Percentiles rank a stretch among this genome's conserved stretches.
Evolutionary conservation across 2,329 filamentous ascomycete genomes (phyloP).

Genomic region (Pezicula neosporulosa): DNA sequence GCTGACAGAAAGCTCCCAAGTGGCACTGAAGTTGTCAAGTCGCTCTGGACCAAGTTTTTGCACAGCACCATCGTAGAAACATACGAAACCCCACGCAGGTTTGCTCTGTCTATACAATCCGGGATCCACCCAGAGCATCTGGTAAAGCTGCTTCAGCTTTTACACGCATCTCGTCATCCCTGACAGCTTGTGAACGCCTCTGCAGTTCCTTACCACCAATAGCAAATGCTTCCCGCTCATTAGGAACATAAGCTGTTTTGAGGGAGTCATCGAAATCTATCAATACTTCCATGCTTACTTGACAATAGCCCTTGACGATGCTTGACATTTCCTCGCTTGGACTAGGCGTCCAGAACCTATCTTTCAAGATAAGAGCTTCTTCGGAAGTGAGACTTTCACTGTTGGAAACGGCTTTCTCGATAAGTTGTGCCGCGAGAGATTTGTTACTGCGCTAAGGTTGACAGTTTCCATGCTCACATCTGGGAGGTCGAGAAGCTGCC

Average conservation of each 20-base stretch:
- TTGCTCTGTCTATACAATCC: not conserved
- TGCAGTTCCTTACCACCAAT: not conserved
- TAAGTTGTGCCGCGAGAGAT: conserved; percentile 3
- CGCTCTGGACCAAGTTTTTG: not conserved
- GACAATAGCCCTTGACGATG: not conserved
- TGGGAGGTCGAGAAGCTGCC: not conserved
- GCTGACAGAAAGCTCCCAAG: not conserved
- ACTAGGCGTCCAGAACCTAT: conserved; percentile 2
- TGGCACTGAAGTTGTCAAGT: not conserved
- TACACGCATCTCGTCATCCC: not conserved
- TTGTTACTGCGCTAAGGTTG: conserved; percentile 3
- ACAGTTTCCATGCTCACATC: conserved; percentile 1
- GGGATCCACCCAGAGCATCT: not conserved
- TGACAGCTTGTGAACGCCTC: not conserved
- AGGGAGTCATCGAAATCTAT: not conserved
- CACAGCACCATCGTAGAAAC: not conserved
- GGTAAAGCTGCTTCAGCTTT: not conserved
- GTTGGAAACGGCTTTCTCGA: conserved; percentile 2
- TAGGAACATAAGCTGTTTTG: not conserved
- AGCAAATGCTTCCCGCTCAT: not conserved
- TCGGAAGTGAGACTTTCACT: not conserved
- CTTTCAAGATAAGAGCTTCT: conserved; percentile 1
- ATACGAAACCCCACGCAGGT: not conserved
- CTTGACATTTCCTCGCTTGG: not conserved
- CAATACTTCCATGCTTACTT: not conserved